phyloP scores from a whole-genome alignment of 768 basidiomycete species.

The Rhodotorula paludigena region DNA sequence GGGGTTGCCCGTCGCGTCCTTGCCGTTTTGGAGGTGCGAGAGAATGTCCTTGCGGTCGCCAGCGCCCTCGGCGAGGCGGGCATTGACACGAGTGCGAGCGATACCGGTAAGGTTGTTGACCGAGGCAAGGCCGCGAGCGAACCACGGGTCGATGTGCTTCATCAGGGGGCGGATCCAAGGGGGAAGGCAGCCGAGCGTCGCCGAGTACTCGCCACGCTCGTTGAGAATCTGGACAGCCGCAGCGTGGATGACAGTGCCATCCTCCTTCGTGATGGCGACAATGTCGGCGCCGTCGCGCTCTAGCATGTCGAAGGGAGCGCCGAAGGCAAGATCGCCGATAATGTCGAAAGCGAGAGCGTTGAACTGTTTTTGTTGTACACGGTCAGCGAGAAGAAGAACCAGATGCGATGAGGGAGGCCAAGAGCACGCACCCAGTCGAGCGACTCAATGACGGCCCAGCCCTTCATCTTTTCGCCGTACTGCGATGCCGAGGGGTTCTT shows the following conservation, averaged over 20 bases:
- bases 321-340: conserved; percentile 65
- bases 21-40: conserved; percentile 69
- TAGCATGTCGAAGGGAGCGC: conserved; percentile 84
- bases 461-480: conserved; percentile 46
- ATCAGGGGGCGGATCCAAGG: conserved; percentile 55
- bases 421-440: too few species aligned
- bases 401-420: too few species aligned
- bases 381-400: too few species aligned
- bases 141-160: conserved; percentile 55
- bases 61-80: conserved; percentile 60
- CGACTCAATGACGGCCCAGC: conserved; percentile 49
- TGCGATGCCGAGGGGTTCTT: conserved; percentile 56
- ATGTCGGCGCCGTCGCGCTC: conserved; percentile 59
- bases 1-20: conserved; percentile 69
- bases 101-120: conserved; percentile 61
- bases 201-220: conserved; percentile 78
- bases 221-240: conserved; percentile 73
- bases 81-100: conserved; percentile 54
- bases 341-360: conserved; percentile 56
- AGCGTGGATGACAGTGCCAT: conserved; percentile 53
- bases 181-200: conserved; percentile 73
- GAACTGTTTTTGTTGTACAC: too few species aligned
- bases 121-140: conserved; percentile 55
- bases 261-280: conserved; percentile 40
- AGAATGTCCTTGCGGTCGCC: conserved; percentile 71